Evolutionary conservation across 2,329 filamentous ascomycete species (phyloP), one percentile per base, ranked within the genome.

Genomic region (Neofusicoccum umdonicola): DNA sequence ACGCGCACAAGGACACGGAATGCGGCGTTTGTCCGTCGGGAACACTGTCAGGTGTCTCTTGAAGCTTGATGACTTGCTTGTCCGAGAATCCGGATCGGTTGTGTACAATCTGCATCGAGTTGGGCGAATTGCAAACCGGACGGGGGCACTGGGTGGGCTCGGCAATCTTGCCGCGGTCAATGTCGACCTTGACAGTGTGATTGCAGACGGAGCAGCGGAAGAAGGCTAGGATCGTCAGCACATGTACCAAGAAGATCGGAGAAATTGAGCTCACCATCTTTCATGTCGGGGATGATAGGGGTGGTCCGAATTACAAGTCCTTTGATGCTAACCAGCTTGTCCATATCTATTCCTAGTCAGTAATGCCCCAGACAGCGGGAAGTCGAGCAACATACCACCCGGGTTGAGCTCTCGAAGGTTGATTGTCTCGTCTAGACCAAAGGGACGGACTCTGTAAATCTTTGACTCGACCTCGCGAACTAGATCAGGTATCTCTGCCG

Each of bases 31-130:
- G 95, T 17, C 95, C 95, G 69, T 97, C 90, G 56, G 95, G 95
- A 17, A 99, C 90, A 42, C 88, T 92, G 77, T 99, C 95, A 0
- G 95, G 95, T 0, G 95, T 99, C 78, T 99, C 95, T 78, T 99
- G 95, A 45, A 99, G 84, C 78, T 99, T 99, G 80, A 99, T 97
- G 66, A 99, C 92, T 76, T 99, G 95, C 82, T 99, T 99, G 77
- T 99, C 95, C 63, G 93, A 90, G 73, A 99, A 99, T 8, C 87
- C 86, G 70, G 93, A 98, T 66, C 95, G 89, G 78, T 99, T 99
- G 82, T 99, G 95, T 19, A 98, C 86, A 70, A 99, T 96, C 74
- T 97, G 92, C 94, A 99, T 98, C 1, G 94, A 97, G 79, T 99
- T 98, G 75, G 89, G 90, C 63, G 90, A 88, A 57, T 87, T 84